Percentiles rank a stretch among this genome's conserved stretches.
These are phyloP conservation scores for Petunia secreta DNA, from an alignment of 257 asterid species.

Conservation along the genomic window DNA sequence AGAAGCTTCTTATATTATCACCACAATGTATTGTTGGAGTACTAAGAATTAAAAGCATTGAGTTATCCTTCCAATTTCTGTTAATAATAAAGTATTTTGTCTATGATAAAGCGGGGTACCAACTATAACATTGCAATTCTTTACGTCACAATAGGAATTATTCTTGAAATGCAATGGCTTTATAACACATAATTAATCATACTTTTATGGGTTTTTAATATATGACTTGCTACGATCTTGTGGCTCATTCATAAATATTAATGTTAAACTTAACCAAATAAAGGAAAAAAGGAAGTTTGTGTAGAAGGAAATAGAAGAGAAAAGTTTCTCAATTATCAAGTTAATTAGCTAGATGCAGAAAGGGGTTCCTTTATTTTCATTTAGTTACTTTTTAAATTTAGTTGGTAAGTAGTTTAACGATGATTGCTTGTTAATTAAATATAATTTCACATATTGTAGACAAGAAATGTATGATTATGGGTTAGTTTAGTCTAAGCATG, in stretches of 20 bases:
- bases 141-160: neutral
- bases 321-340: neutral
- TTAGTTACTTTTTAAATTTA: neutral
- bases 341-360: neutral
- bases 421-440: slow-evolving; percentile 9
- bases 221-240: no score
- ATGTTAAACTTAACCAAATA: no score
- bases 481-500: slow-evolving; percentile 26
- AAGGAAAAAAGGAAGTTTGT: no score
- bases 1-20: slow-evolving; percentile 14
- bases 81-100: slow-evolving; percentile 2
- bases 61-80: neutral
- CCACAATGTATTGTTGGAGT: neutral
- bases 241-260: no score
- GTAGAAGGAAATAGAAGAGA: no score
- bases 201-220: no score
- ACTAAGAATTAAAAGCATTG: no score
- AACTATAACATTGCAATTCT: neutral
- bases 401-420: slow-evolving; percentile 21
- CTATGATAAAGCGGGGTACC: slow-evolving; percentile 14
- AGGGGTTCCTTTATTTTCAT: neutral
- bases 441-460: slow-evolving; percentile 1
- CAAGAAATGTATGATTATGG: neutral
- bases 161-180: no score
- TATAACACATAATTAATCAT: no score